Evolutionary conservation across 805 yeast genomes (phyloP), one percentile per base, ranked within the genome.

Genomic region (Hyphopichia homilentoma): DNA sequence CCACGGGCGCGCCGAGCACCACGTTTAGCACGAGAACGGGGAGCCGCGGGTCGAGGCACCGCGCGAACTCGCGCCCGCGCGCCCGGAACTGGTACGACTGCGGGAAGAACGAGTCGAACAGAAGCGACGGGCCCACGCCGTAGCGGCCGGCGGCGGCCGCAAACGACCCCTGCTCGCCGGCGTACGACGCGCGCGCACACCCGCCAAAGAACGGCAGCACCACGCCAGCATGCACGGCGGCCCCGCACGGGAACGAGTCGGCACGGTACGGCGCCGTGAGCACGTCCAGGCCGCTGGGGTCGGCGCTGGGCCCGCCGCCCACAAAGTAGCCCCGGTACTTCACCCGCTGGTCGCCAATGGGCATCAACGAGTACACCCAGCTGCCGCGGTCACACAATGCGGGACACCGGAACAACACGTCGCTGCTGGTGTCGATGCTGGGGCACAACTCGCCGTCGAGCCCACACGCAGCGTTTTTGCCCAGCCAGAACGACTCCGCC

Each of bases 241-340:
- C 83, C 0, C 88, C 90, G 54, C 97, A 89, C 0, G 90, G 81
- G 46, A 68, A 88, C 1, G 96, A 85, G 58, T 89, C 97, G 0
- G 86, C 89, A 41, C 97, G 67, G 50, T 87, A 89, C 0, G 89
- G 88, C 16, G 59, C 45, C 0, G 85, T 62, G 6, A 79, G 38
- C n/a, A 42, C 43, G 1, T 48, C 57, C 14, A 37, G 37, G n/a
- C n/a, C n/a, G n/a, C n/a, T n/a, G 4, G 36, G 32, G 15, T 38
- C 37, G 2, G 33, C 35, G 6, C 39, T 25, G 13, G 48, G 49
- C 2, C 89, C 89, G 12, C 96, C 95, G 2, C 96, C 96, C 16
- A 89, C 73, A 20, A 77, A 75, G 45, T 68, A 85, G 2, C 84
- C 83, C 32, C 79, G 56, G 50, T 89, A 85, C 50, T 84, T 84